A percentile compares a stretch with the other conserved stretches of the same genome.
Conservation (phyloP, 495 filamentous ascomycete genomes). For the Melanomma pulvis-pyrius region DNA sequence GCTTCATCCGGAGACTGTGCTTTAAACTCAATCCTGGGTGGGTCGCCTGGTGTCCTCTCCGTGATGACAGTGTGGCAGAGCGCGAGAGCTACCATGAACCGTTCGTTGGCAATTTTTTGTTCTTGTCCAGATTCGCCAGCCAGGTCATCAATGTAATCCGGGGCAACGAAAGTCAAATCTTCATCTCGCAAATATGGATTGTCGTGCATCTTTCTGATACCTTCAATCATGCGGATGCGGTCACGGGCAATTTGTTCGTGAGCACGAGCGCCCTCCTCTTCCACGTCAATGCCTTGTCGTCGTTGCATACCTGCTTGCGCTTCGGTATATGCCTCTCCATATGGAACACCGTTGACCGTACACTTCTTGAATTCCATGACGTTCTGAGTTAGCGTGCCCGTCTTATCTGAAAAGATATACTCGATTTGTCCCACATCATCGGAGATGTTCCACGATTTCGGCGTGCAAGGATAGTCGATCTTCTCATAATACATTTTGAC, state of each 20-base stretch:
- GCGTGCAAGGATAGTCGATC: conserved; percentile 90
- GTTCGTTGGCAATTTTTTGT: conserved; percentile 74
- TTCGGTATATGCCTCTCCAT: conserved; percentile 97
- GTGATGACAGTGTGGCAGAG: conserved; percentile 96
- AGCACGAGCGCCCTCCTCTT: conserved; percentile 71
- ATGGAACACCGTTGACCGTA: conserved; percentile 89
- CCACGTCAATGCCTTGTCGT: conserved; percentile 82
- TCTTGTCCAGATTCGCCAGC: conserved; percentile 72
- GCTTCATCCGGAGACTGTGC: conserved; percentile 98
- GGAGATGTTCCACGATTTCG: conserved; percentile 99
- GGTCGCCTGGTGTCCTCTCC: conserved; percentile 83
- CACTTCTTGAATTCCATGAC: conserved; percentile 99
- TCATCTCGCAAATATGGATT: conserved; percentile 93
- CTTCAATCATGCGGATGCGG: conserved; percentile 68
- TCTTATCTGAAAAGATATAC: conserved; percentile 99
- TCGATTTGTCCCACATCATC: conserved; percentile 99
- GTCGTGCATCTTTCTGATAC: conserved; percentile 74
- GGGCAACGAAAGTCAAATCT: conserved; percentile 87
- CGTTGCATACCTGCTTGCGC: conserved; percentile 94
- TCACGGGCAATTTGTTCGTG: conserved; percentile 79
- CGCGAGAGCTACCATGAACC: conserved; percentile 94
- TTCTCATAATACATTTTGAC: conserved; percentile 93
- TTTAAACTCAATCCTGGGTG: conserved; percentile 90
- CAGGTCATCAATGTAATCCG: conserved; percentile 83
- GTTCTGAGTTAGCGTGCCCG: conserved; percentile 96